Base-by-base conservation (phyloP, 805 yeast genomes). In the Lipomyces anomalus region DNA sequence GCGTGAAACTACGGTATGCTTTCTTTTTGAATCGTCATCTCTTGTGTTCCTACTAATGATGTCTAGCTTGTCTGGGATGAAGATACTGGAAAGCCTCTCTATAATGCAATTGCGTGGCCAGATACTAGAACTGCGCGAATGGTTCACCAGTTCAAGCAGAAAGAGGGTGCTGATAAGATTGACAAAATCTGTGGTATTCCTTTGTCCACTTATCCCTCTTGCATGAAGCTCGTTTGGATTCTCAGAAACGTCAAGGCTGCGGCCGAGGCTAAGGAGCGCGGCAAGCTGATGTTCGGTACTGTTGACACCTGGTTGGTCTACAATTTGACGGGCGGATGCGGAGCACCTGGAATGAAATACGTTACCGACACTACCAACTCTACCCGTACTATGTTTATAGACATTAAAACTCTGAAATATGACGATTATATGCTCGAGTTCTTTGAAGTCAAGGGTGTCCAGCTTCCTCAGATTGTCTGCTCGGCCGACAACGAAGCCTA, bases 61-160 rank as follows among this genome's bases (percentile, higher is more conserved):
- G 17, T 6, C 17, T 26, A 46, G 50, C 80, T 89, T 40, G 55
- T 68, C 35, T 89, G 96, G 96, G 82, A 87, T 46, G 75, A 79
- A 55, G 71, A 71, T 43, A 87, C 96, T 1, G 96, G 96, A 34
- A 68, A 70, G 54, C 94, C 95, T 3, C 75, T 87, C 44, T 75
- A 81, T 61, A 82, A 84, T 62, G 97, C 96, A 60, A 86, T 89
- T 63, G 95, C 89, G 30, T 89, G 97, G 97, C 85, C 90, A 52
- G 97, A 89, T 67, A 84, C 95, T 34, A 76, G 97, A 61, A 90
- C 95, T 34, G 68, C 84, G 6, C 78, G 72, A 17, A 74, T 84
- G 40, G 88, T 87, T 43, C 75, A 76, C 51, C 75, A 79, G 53
- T 71, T 82, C 61, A 75, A 74, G 57, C 68, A 71, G 47, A 70